phyloP scores from a whole-genome alignment of 805 yeast genomes.

The Lachancea sp. region DNA sequence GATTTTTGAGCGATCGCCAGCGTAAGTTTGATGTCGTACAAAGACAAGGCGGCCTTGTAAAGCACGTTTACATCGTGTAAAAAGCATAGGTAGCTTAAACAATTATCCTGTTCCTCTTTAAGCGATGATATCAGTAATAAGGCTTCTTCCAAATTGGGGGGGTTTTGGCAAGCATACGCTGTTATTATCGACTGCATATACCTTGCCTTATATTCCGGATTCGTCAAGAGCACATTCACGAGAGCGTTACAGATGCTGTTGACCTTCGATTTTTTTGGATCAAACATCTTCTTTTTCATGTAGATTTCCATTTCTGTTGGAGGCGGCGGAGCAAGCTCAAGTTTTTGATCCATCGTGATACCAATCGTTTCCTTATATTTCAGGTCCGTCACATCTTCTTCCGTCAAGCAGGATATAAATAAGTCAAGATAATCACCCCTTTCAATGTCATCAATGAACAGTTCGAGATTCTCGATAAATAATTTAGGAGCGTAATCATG shows the following conservation, averaged over 20 bases:
- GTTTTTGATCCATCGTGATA: slow-evolving; percentile 23
- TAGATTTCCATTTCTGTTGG: slow-evolving; percentile 36
- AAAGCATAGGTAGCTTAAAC: slow-evolving; percentile 82
- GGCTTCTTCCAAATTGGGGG: slow-evolving; percentile 78
- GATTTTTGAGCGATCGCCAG: slow-evolving; percentile 89
- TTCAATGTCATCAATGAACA: slow-evolving; percentile 63
- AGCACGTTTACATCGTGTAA: slow-evolving; percentile 81
- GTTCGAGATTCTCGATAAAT: slow-evolving; percentile 57
- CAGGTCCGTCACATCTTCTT: slow-evolving; percentile 76
- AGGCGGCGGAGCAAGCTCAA: slow-evolving; percentile 28
- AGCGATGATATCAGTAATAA: slow-evolving; percentile 53
- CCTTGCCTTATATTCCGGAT: slow-evolving; percentile 45
- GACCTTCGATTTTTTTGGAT: slow-evolving; percentile 49
- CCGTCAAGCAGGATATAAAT: slow-evolving; percentile 77
- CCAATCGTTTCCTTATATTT: slow-evolving; percentile 71
- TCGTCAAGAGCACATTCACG: slow-evolving; percentile 44
- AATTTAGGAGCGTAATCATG: slow-evolving; percentile 78
- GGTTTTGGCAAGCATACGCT: slow-evolving; percentile 86
- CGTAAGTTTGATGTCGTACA: slow-evolving; percentile 76
- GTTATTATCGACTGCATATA: slow-evolving; percentile 78
- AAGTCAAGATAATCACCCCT: slow-evolving; percentile 74
- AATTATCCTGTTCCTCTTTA: slow-evolving; percentile 45
- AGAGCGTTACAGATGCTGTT: slow-evolving; percentile 72
- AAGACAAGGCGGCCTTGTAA: slow-evolving; percentile 71
- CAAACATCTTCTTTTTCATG: slow-evolving; percentile 36